phyloP scores from a whole-genome alignment of 306 rosid genomes.

The Sechiopsis laciniata region DNA sequence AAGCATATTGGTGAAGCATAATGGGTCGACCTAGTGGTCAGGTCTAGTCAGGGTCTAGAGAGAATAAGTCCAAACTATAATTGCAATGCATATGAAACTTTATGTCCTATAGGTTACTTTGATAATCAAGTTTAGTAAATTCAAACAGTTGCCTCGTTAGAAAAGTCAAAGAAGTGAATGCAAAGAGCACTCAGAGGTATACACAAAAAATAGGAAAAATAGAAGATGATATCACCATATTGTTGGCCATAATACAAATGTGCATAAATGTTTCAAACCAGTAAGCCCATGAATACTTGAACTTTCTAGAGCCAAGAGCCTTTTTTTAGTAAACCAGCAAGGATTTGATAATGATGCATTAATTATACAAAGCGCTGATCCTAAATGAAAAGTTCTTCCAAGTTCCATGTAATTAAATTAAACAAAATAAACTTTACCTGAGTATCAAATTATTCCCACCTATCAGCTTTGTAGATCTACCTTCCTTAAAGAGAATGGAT shows the following conservation, averaged over 20 bases:
- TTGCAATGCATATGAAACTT: no score
- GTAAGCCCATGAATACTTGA: not conserved
- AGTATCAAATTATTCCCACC: constrained; percentile 15
- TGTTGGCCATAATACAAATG: not conserved
- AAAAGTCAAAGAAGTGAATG: no score
- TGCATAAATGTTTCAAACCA: not conserved
- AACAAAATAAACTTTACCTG: not conserved
- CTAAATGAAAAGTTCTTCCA: not conserved
- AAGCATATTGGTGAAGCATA: not conserved
- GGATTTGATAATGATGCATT: not conserved
- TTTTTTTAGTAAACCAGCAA: not conserved
- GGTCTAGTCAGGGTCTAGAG: no score
- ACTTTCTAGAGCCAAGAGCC: constrained; percentile 7
- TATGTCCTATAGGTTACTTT: no score
- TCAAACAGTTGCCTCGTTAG: no score
- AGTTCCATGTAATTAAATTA: not conserved
- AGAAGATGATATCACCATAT: not conserved
- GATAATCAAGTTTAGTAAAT: no score
- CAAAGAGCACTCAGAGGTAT: no score
- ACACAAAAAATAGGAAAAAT: no score
- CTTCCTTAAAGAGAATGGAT: not conserved
- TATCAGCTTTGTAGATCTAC: not conserved
- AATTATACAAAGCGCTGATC: not conserved
- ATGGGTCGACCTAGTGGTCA: no score
- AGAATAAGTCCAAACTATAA: no score